A percentile compares a stretch with the other conserved stretches of the same genome.
These are phyloP conservation scores for Neofusicoccum umdonicola DNA, from an alignment of 2,329 filamentous ascomycete genomes.

Conservation along the genomic window DNA sequence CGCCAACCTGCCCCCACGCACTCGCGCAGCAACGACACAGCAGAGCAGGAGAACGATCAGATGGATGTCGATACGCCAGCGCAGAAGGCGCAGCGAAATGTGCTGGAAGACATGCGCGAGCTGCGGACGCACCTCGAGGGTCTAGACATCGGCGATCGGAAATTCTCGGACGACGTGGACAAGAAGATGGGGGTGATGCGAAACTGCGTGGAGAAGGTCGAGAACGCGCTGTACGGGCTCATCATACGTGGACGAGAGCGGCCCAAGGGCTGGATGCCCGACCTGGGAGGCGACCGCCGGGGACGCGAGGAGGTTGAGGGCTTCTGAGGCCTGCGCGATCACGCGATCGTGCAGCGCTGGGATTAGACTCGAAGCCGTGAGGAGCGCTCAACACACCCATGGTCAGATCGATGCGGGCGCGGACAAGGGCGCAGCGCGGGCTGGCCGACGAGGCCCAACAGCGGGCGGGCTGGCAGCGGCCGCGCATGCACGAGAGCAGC, in stretches of 20 bases:
- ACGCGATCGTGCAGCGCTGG: neutral
- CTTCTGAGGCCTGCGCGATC: constrained; percentile 25
- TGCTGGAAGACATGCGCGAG: constrained; percentile 77
- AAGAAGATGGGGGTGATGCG: constrained; percentile 87
- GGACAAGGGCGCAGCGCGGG: neutral
- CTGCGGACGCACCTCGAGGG: constrained; percentile 75
- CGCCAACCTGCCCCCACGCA: constrained; percentile 37
- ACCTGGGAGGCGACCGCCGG: constrained; percentile 53
- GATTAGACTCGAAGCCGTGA: neutral
- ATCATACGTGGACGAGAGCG: constrained; percentile 83
- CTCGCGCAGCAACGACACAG: neutral
- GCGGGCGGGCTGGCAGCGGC: neutral
- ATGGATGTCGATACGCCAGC: constrained; percentile 37
- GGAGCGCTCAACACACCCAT: constrained; percentile 7
- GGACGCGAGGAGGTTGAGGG: constrained; percentile 42
- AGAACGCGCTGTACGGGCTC: constrained; percentile 83
- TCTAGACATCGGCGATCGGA: constrained; percentile 58
- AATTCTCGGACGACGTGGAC: constrained; percentile 61
- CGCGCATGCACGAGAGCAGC: neutral
- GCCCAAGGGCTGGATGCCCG: constrained; percentile 89
- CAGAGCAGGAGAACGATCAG: constrained; percentile 24
- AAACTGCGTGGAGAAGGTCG: constrained; percentile 88
- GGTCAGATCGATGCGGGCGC: constrained; percentile 2
- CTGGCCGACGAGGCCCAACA: neutral
- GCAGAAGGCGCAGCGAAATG: constrained; percentile 53